Percentiles rank a stretch among this genome's conserved stretches.
Evolutionary conservation across 1,284 basidiomycete genomes (phyloP).

Genomic region (Heterobasidion annosum): DNA sequence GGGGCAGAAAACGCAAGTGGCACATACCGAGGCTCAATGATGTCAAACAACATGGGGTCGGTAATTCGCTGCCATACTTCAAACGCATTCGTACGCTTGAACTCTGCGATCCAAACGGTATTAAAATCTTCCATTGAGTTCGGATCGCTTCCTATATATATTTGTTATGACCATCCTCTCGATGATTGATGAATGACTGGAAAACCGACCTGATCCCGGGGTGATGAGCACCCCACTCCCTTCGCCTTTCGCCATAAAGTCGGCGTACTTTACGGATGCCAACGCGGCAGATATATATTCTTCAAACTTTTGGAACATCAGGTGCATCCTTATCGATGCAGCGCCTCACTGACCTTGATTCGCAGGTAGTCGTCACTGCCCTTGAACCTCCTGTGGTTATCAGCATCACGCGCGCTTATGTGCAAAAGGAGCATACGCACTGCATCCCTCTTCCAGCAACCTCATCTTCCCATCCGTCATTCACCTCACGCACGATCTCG

Average conservation of each 20-base stretch:
- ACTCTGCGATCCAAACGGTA: conserved; percentile 75
- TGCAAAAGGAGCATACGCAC: conserved; percentile 29
- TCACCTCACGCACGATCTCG: conserved; percentile 71
- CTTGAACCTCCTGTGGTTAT: conserved; percentile 51
- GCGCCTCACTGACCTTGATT: conserved; percentile 49
- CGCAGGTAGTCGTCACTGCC: conserved; percentile 92
- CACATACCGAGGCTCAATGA: conserved; percentile 77
- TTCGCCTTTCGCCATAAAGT: conserved; percentile 67
- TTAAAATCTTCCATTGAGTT: conserved; percentile 68
- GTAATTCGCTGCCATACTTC: conserved; percentile 84
- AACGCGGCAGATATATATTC: conserved; percentile 79
- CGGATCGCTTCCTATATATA: conserved; percentile 28
- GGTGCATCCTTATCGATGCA: not conserved
- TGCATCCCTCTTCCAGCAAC: conserved; percentile 56
- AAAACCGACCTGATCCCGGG: conserved; percentile 43
- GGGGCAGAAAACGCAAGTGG: not conserved
- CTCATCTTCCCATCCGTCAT: conserved; percentile 67
- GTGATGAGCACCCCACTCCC: conserved; percentile 53
- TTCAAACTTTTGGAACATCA: conserved; percentile 47
- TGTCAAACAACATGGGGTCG: conserved; percentile 85
- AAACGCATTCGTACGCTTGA: conserved; percentile 77
- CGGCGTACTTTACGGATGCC: conserved; percentile 79
- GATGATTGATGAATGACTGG: not conserved
- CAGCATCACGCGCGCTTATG: conserved; percentile 3
- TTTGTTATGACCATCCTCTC: not conserved